Evolutionary conservation across 257 asterid species (phyloP), one percentile per base, ranked within the genome.

Genomic region (Eustoma russellianum): DNA sequence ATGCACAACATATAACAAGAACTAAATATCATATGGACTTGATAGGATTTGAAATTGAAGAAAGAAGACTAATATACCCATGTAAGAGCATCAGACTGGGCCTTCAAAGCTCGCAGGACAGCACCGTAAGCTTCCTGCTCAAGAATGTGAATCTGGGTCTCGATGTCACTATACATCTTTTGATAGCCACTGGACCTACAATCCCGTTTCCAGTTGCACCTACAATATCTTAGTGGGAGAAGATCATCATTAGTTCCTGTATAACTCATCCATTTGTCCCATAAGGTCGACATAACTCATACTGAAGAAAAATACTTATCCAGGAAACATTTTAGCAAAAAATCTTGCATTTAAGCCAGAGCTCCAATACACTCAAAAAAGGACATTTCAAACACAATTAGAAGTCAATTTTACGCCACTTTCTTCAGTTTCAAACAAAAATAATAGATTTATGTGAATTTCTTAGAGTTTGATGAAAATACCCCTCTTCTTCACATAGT

Each of bases 91-190:
- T 92, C 94, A 38, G 99, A 92, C 66, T 92, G 99, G 9, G 99
- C 99, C 74, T 92, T 88, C 65, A 92, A 92, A 67, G 99, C 99
- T 66, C 94, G 83, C 43, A 92, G 78, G 52, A 92, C 77, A 62
- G 99, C 97, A 70, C 83, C 88, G 54, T 92, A 92, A 16, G 99
- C 99, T 71, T 85, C 85, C 71, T 92, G 95, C 76, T 92, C 99
- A 34, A 92, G 86, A 59, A 68, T 67, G 78, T 92, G 99, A 65
- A 92, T 85, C 79, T 88, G 91, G 40, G 44, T 66, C 63, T 92
- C 97, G 90, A 92, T 92, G 64, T 85, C 94, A 62, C 49, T 71
- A 56, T 75, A 79, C 74, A 75, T 74, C 66, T 77, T 78, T 59
- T 69, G 84, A 69, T 68, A 68, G 47, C 78, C 75, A 57, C 70